A percentile compares a stretch with the other conserved stretches of the same genome.
These are phyloP conservation scores for Tulasnella sp. DNA, from an alignment of 768 basidiomycete species.

Conservation along the genomic window DNA sequence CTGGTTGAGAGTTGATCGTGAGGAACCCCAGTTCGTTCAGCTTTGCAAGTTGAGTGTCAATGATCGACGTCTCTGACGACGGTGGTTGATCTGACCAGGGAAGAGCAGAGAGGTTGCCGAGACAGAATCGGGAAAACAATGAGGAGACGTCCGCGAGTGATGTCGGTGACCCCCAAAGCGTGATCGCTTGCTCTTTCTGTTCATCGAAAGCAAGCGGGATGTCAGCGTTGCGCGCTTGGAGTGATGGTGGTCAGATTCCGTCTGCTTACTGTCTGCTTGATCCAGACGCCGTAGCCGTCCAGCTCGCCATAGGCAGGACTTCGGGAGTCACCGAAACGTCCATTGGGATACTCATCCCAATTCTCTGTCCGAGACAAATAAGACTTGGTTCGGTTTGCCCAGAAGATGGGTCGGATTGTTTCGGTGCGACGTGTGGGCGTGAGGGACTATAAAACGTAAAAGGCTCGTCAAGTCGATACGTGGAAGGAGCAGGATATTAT, in stretches of 20 bases:
- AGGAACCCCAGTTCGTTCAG: conserved; percentile 89
- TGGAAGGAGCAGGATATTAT: neutral
- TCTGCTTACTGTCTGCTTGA: conserved; percentile 69
- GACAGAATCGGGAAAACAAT: conserved; percentile 81
- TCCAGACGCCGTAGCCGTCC: conserved; percentile 88
- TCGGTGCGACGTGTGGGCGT: conserved; percentile 87
- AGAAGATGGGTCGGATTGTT: conserved; percentile 95
- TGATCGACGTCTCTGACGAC: conserved; percentile 70
- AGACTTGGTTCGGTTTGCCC: conserved; percentile 93
- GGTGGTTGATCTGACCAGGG: conserved; percentile 95
- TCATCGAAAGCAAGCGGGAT: conserved; percentile 12
- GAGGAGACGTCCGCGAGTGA: conserved; percentile 49
- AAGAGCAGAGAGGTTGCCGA: conserved; percentile 55
- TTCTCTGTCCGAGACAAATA: conserved; percentile 94
- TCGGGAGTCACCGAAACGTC: conserved; percentile 93
- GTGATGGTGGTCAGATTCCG: neutral
- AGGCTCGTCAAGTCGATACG: neutral
- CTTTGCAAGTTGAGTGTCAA: conserved; percentile 63
- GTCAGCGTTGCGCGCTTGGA: neutral
- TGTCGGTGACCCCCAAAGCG: conserved; percentile 78
- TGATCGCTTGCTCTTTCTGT: conserved; percentile 77
- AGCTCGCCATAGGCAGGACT: conserved; percentile 97
- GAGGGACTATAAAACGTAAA: conserved; percentile 49
- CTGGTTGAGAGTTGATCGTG: conserved; percentile 95
- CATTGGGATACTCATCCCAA: conserved; percentile 99